phyloP scores from a whole-genome alignment of 768 basidiomycete species.

The Cystofilobasidium bisporidii region DNA sequence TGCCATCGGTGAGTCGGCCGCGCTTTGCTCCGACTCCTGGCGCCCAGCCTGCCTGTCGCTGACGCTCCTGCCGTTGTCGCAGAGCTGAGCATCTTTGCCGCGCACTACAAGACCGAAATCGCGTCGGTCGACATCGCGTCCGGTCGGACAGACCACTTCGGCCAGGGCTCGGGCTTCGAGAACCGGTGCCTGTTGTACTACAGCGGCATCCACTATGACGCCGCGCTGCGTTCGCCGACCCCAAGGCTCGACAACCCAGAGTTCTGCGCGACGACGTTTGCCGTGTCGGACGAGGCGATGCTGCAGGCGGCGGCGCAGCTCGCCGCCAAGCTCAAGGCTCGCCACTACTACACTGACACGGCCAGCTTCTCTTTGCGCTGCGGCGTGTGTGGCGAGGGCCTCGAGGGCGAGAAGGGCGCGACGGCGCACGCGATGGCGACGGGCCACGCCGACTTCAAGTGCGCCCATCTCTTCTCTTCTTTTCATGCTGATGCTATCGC shows the following conservation, averaged over 20 bases:
- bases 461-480: background rate
- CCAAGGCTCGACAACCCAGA: constrained; percentile 47
- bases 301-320: constrained; percentile 51
- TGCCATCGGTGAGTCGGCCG: constrained; percentile 68
- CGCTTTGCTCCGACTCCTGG: background rate
- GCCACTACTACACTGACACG: constrained; percentile 83
- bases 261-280: constrained; percentile 83
- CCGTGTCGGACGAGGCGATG: constrained; percentile 42
- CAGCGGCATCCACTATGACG: constrained; percentile 76
- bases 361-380: constrained; percentile 83
- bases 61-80: background rate
- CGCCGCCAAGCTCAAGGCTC: constrained; percentile 59
- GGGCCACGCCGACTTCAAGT: constrained; percentile 50
- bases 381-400: constrained; percentile 55
- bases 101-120: constrained; percentile 75
- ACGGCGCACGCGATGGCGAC: constrained; percentile 76
- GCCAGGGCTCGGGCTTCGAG: constrained; percentile 46
- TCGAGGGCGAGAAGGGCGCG: constrained; percentile 92
- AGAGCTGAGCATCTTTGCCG: constrained; percentile 66
- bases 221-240: constrained; percentile 71
- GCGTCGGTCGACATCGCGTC: constrained; percentile 85
- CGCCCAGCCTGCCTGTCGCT: background rate
- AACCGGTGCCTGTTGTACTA: constrained; percentile 65
- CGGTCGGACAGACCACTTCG: constrained; percentile 75
- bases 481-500: background rate